phyloP scores from a whole-genome alignment of 2,329 filamentous ascomycete genomes.

The Paramyrothecium roridum region DNA sequence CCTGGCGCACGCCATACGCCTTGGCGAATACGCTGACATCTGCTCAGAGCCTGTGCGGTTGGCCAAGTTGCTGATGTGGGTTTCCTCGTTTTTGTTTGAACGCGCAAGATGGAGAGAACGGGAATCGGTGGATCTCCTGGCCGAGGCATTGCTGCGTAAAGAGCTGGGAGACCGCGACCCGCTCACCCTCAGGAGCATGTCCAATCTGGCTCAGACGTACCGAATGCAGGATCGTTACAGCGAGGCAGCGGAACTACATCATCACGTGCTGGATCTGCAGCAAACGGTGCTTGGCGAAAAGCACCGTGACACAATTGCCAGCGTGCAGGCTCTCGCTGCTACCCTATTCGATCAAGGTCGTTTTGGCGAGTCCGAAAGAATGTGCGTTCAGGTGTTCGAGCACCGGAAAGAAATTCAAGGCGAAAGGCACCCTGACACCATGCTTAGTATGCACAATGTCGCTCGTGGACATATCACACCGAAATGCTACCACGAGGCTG shows the following conservation, averaged over 20 bases:
- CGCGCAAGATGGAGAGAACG: conserved; percentile 19
- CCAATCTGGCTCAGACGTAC: conserved; percentile 8
- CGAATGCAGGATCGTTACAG: conserved; percentile 11
- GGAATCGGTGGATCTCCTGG: conserved; percentile 14
- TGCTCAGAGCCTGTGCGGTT: conserved; percentile 9
- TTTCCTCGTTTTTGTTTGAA: conserved; percentile 15
- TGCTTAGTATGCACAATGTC: neutral
- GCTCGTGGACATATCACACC: conserved; percentile 9
- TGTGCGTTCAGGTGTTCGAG: conserved; percentile 6
- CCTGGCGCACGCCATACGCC: conserved; percentile 20
- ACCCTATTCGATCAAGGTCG: conserved; percentile 14
- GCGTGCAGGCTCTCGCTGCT: conserved; percentile 1
- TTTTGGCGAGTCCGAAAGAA: conserved; percentile 11
- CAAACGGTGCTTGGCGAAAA: conserved; percentile 14
- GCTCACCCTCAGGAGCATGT: conserved; percentile 1
- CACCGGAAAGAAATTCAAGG: conserved; percentile 12
- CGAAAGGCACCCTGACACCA: conserved; percentile 13
- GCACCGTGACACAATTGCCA: conserved; percentile 8
- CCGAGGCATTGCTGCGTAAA: conserved; percentile 8
- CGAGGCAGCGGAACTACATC: conserved; percentile 9
- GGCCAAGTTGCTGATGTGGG: conserved; percentile 8
- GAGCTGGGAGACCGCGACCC: conserved; percentile 9
- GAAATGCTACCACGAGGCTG: conserved; percentile 12
- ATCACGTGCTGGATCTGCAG: conserved; percentile 8
- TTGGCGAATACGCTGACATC: conserved; percentile 17